Conservation (phyloP, 176 grass and related monocot genomes). For the Raddia guianensis region DNA sequence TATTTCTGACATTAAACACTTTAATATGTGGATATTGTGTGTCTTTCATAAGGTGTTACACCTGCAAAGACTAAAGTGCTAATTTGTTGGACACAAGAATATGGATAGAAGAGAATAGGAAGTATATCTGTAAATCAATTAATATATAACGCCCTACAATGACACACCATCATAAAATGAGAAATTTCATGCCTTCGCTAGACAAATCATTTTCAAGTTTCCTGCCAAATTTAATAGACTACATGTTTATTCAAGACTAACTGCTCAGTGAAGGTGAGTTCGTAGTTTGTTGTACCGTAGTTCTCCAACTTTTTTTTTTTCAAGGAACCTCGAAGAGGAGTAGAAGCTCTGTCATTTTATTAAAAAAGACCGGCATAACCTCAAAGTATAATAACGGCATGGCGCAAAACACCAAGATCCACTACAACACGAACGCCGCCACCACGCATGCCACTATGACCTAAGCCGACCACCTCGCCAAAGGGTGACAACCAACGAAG, state of each 20-base stretch:
- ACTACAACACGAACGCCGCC: too few relatives aligned
- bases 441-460: too few relatives aligned
- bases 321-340: too few relatives aligned
- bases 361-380: too few relatives aligned
- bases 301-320: neutral
- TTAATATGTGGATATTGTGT: neutral
- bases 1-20: neutral
- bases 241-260: neutral
- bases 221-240: neutral
- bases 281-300: neutral
- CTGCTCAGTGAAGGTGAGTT: neutral
- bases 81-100: neutral
- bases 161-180: neutral
- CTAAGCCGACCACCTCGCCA: too few relatives aligned
- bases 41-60: neutral
- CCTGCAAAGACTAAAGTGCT: neutral
- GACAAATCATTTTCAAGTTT: neutral
- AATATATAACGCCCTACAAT: neutral
- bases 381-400: too few relatives aligned
- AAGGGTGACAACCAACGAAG: too few relatives aligned
- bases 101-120: neutral
- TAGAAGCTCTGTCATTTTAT: too few relatives aligned
- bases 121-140: neutral
- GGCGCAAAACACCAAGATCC: too few relatives aligned
- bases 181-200: neutral